Base-by-base conservation (phyloP, 768 basidiomycete species). In the Boletus rubropictus region DNA sequence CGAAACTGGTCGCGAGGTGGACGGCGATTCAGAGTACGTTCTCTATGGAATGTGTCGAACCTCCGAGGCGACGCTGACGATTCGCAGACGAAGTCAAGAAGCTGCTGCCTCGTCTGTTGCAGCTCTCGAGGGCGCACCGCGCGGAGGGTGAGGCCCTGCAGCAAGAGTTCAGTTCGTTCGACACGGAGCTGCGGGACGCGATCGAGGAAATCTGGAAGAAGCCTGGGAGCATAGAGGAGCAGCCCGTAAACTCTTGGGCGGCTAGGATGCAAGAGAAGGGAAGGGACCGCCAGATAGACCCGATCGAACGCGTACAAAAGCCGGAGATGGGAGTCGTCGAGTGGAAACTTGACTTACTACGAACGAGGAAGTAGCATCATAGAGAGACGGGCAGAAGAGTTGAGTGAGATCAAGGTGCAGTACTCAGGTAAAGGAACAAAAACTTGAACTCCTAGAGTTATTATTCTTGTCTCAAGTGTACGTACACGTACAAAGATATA, bases 61-160 rank as follows among this genome's bases (percentile, higher is more conserved):
- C 33, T 9, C 18, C 18, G 5, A 3, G 1, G 9, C 8, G 42
- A 24, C 11, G 17, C 18, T 45, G 37, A 49, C 24, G 18, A 11
- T 21, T 27, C 39, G 22, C 46, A 94, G 92, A 69, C 40, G 92
- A 94, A 56, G 76, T 76, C 2, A 69, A 72, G 17, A 72, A 72
- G 37, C 66, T 97, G 20, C 68, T 95, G 9, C 89, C 89, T 4
- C 86, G 92, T 61, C 70, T 96, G 20, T 66, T 86, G 41, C 78
- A 85, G 49, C 79, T 89, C 47, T 80, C 84, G 0, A 50, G 72
- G 5, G 79, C 77, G 32, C 89, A 94, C 59, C 74, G 79, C 2
- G 65, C 69, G n/a, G 84, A 88, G 50, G 92, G 84, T 0, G 53
- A 61, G 31, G 69, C 66, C 2, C 67, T 96, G 48, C 90, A 95